Evolutionary conservation across 495 filamentous ascomycete genomes (phyloP).

Genomic region (Parmelia sp.): DNA sequence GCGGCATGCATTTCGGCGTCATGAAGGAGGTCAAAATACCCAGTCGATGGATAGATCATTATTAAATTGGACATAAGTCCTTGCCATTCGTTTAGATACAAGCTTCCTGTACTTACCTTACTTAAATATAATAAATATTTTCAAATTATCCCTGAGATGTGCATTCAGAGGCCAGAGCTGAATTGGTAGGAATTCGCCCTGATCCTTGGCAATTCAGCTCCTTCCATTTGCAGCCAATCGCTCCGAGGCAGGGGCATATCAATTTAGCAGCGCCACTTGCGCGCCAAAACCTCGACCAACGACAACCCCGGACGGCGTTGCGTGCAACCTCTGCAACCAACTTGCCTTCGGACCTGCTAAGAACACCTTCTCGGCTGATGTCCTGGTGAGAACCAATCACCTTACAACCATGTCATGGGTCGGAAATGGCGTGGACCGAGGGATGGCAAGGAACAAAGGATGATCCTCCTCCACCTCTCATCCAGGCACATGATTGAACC

Average conservation of each 20-base stretch:
- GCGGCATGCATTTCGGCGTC: not conserved
- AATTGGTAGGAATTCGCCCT: not conserved
- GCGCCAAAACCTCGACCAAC: slow-evolving; percentile 14
- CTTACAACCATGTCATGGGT: not conserved
- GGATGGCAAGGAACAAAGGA: slow-evolving; percentile 2
- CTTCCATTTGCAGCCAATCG: slow-evolving; percentile 15
- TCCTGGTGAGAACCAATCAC: slow-evolving; percentile 9
- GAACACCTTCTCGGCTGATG: not conserved
- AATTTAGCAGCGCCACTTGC: slow-evolving; percentile 15
- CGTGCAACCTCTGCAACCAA: slow-evolving; percentile 7
- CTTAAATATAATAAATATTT: not conserved
- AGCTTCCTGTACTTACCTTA: not conserved
- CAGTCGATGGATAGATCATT: not conserved
- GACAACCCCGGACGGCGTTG: not conserved
- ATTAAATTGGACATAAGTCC: not conserved
- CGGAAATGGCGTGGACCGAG: not conserved
- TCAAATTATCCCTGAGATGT: not conserved
- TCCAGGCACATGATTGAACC: slow-evolving; percentile 13
- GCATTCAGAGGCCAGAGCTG: not conserved
- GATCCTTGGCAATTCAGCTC: not conserved
- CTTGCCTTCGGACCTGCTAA: slow-evolving; percentile 10
- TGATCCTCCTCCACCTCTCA: slow-evolving; percentile 5
- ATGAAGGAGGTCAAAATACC: not conserved
- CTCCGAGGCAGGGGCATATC: slow-evolving; percentile 3
- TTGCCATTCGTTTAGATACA: not conserved